Conservation (phyloP, 257 asterid genomes). For the Cynanchum wilfordii region DNA sequence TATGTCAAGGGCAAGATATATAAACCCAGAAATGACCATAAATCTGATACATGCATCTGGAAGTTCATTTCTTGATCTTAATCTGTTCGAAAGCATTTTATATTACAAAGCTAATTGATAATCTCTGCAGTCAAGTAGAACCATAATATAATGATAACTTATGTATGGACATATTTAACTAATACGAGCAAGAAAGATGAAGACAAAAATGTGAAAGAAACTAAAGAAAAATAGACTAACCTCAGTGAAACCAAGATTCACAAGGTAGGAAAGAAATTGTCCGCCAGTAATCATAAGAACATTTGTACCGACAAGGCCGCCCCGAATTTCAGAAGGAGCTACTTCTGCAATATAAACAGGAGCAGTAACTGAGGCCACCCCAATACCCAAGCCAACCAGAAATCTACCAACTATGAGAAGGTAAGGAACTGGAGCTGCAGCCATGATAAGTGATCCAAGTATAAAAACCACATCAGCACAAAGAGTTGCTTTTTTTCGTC, state of each 20-base stretch:
- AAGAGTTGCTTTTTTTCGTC: constrained; percentile 90
- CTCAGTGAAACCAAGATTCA: constrained; percentile 94
- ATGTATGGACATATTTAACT: background rate
- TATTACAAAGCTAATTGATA: constrained; percentile 3
- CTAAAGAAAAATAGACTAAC: constrained; percentile 31
- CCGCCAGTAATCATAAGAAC: constrained; percentile 98
- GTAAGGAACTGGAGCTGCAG: constrained; percentile 76
- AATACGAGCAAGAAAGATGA: background rate
- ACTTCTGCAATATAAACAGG: constrained; percentile 96
- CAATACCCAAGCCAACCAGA: constrained; percentile 82
- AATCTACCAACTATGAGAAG: constrained; percentile 77
- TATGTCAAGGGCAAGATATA: background rate
- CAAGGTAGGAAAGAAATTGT: constrained; percentile 90
- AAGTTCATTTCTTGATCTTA: background rate
- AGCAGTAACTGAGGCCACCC: constrained; percentile 95
- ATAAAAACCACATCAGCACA: constrained; percentile 80
- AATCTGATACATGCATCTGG: background rate
- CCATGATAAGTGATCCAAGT: constrained; percentile 78
- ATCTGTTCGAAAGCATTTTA: background rate
- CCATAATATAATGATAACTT: background rate
- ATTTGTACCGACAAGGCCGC: constrained; percentile 93
- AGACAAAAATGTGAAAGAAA: background rate
- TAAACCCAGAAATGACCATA: too few species aligned
- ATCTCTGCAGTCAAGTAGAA: background rate
- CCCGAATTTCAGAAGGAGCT: constrained; percentile 87